Percentiles rank a stretch among this genome's conserved stretches.
Evolutionary conservation across 192 early-diverging fungal species (phyloP).

Genomic region (Dispira simplex): DNA sequence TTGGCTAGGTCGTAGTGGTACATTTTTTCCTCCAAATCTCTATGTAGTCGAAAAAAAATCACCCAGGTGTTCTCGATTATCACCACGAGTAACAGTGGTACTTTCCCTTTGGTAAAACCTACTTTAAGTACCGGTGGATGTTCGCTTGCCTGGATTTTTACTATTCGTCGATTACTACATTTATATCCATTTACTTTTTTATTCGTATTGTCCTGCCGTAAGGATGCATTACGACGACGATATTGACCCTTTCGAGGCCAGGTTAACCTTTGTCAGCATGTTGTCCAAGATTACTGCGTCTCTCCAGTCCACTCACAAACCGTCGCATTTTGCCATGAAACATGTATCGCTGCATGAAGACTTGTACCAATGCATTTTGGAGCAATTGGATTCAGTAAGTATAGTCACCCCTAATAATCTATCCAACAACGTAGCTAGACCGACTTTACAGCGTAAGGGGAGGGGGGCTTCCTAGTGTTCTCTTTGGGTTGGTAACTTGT

Average conservation of each 20-base stretch:
- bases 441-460: neutral
- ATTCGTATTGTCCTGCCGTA: neutral
- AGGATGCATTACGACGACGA: conserved; percentile 17
- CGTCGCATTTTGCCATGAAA: conserved; percentile 24
- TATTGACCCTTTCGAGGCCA: conserved; percentile 30
- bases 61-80: no score
- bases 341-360: conserved; percentile 22
- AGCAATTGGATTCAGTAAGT: conserved; percentile 22
- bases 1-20: no score
- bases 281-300: conserved; percentile 27
- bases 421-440: neutral
- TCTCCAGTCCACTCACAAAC: conserved; percentile 24
- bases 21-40: no score
- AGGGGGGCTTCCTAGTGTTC: no score
- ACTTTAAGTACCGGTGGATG: neutral
- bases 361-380: conserved; percentile 27
- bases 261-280: conserved; percentile 30
- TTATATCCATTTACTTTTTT: neutral
- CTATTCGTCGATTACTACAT: neutral
- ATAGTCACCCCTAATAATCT: neutral
- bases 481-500: no score
- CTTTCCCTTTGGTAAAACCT: no score
- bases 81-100: no score
- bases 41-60: no score
- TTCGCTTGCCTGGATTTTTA: neutral